These are phyloP conservation scores for Penicillium crystallinum DNA, from an alignment of 495 filamentous ascomycete species.

Conservation along the genomic window DNA sequence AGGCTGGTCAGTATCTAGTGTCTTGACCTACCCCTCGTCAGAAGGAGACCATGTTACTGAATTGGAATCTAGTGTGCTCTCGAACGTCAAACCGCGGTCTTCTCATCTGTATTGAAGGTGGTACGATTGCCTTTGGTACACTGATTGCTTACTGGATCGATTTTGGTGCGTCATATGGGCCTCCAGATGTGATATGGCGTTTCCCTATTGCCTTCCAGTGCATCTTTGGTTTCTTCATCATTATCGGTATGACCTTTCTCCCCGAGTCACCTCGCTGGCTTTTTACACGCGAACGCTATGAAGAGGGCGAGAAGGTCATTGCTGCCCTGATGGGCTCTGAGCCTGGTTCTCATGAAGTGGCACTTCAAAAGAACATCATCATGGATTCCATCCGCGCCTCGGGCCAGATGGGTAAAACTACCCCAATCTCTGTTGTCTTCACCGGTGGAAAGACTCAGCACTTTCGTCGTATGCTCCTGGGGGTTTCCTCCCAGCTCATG, in stretches of 20 bases:
- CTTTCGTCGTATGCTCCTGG: constrained; percentile 46
- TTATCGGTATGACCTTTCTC: constrained; percentile 57
- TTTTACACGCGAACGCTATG: constrained; percentile 56
- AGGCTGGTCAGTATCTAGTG: no score
- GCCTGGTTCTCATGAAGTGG: constrained; percentile 50
- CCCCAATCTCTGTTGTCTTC: constrained; percentile 36
- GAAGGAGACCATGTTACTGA: no score
- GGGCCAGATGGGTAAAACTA: no score
- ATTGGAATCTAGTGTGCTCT: no score
- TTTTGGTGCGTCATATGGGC: constrained; percentile 69
- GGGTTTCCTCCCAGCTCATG: constrained; percentile 65
- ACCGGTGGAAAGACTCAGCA: constrained; percentile 43
- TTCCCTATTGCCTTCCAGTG: constrained; percentile 86
- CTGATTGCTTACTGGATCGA: constrained; percentile 84
- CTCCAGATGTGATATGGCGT: constrained; percentile 61
- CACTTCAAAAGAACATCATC: constrained; percentile 60
- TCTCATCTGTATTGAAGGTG: constrained; percentile 80
- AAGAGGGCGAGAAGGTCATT: constrained; percentile 68
- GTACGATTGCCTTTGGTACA: constrained; percentile 69
- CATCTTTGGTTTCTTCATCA: constrained; percentile 63
- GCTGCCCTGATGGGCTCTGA: constrained; percentile 61
- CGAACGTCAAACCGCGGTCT: constrained; percentile 73
- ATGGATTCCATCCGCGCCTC: constrained; percentile 69
- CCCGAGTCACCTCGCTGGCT: constrained; percentile 78
- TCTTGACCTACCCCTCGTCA: no score